Conservation (phyloP, 2,329 filamentous ascomycete genomes). For the Ophiocordyceps unilateralis region DNA sequence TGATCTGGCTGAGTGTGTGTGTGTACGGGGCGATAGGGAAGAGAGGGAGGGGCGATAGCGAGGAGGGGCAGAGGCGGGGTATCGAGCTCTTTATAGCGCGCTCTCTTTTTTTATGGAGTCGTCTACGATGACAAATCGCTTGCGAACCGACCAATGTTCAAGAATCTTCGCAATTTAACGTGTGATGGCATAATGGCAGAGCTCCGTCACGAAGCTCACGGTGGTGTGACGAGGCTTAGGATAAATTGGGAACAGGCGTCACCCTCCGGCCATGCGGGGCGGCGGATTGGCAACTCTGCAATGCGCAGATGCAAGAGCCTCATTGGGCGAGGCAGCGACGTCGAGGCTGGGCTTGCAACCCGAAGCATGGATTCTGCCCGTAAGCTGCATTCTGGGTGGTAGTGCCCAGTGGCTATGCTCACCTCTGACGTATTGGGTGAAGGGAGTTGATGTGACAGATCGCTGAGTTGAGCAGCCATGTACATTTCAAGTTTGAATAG, state of each 20-base stretch:
- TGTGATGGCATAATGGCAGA: background rate
- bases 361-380: background rate
- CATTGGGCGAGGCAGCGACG: background rate
- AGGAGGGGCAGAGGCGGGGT: background rate
- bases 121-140: background rate
- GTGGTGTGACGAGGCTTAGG: background rate
- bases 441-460: too few species aligned
- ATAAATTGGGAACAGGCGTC: background rate
- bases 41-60: background rate
- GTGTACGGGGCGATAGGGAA: background rate
- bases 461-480: too few species aligned
- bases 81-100: background rate
- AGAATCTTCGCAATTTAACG: background rate
- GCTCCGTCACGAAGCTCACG: background rate
- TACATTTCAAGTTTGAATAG: too few species aligned
- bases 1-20: background rate
- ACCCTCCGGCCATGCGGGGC: background rate
- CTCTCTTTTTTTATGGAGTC: background rate
- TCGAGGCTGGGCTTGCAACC: background rate
- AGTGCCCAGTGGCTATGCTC: background rate
- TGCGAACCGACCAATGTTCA: too few species aligned
- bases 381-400: background rate
- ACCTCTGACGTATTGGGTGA: background rate
- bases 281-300: background rate
- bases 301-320: background rate